Evolutionary conservation across 2,329 filamentous ascomycete species (phyloP).

Genomic region (Hirsutella thompsonii): DNA sequence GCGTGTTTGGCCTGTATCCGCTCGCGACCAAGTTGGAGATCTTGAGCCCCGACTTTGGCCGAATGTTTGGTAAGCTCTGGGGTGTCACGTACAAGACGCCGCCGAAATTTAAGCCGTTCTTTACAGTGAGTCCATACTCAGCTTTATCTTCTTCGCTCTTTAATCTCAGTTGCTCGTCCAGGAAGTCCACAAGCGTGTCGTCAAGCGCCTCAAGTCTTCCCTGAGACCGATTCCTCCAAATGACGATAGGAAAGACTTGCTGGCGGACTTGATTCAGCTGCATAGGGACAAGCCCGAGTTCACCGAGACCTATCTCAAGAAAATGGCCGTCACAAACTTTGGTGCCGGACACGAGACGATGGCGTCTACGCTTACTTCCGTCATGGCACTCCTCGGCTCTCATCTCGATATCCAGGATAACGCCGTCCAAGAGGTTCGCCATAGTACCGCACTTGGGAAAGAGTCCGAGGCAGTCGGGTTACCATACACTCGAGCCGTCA

Average conservation of each 20-base stretch:
- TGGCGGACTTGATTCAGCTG: slow-evolving; percentile 32
- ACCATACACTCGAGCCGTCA: slow-evolving; percentile 27
- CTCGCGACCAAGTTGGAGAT: slow-evolving; percentile 24
- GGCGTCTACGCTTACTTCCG: slow-evolving; percentile 36
- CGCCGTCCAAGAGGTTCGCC: slow-evolving; percentile 20
- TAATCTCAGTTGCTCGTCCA: slow-evolving; percentile 7
- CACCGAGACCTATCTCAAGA: slow-evolving; percentile 31
- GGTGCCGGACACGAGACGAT: slow-evolving; percentile 43
- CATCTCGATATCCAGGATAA: slow-evolving; percentile 18
- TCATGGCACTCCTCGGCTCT: slow-evolving; percentile 32
- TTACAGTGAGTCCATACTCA: slow-evolving; percentile 24
- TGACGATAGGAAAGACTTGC: slow-evolving; percentile 24
- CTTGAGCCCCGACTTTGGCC: slow-evolving; percentile 20
- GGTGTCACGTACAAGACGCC: slow-evolving; percentile 30
- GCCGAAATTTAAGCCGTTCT: slow-evolving; percentile 32
- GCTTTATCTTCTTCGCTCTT: neutral
- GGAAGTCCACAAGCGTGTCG: slow-evolving; percentile 21
- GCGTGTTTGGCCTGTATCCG: slow-evolving; percentile 38
- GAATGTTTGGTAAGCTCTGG: slow-evolving; percentile 30
- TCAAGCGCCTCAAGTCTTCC: slow-evolving; percentile 19
- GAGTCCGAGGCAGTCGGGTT: slow-evolving; percentile 14
- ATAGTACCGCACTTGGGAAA: slow-evolving; percentile 1
- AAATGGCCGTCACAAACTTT: slow-evolving; percentile 41
- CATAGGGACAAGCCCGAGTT: slow-evolving; percentile 32
- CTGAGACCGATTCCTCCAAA: slow-evolving; percentile 14